phyloP scores from a whole-genome alignment of 2,329 filamentous ascomycete genomes.

The Ophiosphaerella korrae region DNA sequence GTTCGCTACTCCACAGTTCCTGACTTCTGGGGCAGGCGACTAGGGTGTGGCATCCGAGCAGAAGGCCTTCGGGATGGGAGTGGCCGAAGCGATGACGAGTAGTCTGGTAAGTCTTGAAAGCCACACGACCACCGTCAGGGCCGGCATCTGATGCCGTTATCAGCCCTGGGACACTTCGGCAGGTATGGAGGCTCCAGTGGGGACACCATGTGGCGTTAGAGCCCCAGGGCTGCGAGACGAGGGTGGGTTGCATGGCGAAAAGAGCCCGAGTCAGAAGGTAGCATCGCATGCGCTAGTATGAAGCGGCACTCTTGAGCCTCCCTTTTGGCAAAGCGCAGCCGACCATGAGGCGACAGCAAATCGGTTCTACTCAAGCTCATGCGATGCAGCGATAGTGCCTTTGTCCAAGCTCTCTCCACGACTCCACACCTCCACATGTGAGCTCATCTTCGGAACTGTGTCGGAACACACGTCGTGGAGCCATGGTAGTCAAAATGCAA shows the following conservation, averaged over 20 bases:
- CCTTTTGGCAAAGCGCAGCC: not conserved
- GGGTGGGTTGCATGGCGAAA: conserved; percentile 5
- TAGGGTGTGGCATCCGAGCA: conserved; percentile 19
- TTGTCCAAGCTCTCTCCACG: conserved; percentile 9
- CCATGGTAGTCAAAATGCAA: conserved; percentile 20
- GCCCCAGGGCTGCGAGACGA: conserved; percentile 15
- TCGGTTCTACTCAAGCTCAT: conserved; percentile 9
- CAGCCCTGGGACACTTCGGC: conserved; percentile 1
- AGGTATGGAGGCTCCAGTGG: conserved; percentile 20
- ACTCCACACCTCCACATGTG: conserved; percentile 1
- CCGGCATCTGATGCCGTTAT: not conserved
- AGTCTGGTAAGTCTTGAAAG: conserved; percentile 5
- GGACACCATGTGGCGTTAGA: conserved; percentile 23
- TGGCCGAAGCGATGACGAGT: not conserved
- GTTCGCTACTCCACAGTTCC: conserved; percentile 26
- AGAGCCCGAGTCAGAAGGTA: not conserved
- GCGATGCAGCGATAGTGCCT: conserved; percentile 4
- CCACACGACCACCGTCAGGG: conserved; percentile 5
- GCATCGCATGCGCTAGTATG: conserved; percentile 12
- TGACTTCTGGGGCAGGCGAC: conserved; percentile 13
- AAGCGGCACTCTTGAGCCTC: not conserved
- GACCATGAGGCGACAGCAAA: conserved; percentile 4
- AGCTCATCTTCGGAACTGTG: conserved; percentile 20
- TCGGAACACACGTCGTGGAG: conserved; percentile 28
- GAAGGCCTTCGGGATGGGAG: conserved; percentile 8